Base-by-base conservation (phyloP, 139 green algal species). In the Edaphochlamys debaryana region DNA sequence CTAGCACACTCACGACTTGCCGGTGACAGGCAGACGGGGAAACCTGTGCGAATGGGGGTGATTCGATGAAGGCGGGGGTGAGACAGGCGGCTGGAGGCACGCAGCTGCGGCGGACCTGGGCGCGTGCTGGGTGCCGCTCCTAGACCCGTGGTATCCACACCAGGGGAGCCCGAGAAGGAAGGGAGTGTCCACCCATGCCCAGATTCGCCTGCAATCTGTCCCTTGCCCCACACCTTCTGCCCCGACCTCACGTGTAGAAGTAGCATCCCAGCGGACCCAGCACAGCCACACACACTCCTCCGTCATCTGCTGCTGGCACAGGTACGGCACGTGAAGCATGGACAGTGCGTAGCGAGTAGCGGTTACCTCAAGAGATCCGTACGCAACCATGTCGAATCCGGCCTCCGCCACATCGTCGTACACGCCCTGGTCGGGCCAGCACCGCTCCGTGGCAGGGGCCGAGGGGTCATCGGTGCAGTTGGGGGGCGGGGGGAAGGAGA, bases 231-330 rank as follows among this genome's bases (percentile, higher is more conserved):
- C 45, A 9, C 45, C 45, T 54, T 9, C 45, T 13, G 13, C 11
- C 45, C 62, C 62, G 27, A 4, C 4, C 69, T 32, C 67, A 76
- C 41, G 40, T 76, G 69, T 76, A 38, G 22, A 41, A 30, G 40
- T 58, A 76, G 69, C 69, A 76, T 25, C 41, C 69, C 41, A 74
- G 69, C 45, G 69, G 41, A 2, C 69, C 41, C 69, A 62, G 41
- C 30, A 13, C 41, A 13, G 25, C 41, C 36, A 7, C 34, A 76
- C 34, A 23, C 69, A 76, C 69, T 25, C 42, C 40, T 76, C 45
- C 42, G 42, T 19, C 69, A 76, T 62, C 69, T 76, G 69, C 69
- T 29, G 42, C 69, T 76, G 41, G 69, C 69, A 76, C 42, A 76
- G 45, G 69, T 76, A 76, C 69, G 41, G 69, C 69, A 76, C 69